Evolutionary conservation across 176 grass and related monocot species (phyloP).

Genomic region (Stipa capillata): DNA sequence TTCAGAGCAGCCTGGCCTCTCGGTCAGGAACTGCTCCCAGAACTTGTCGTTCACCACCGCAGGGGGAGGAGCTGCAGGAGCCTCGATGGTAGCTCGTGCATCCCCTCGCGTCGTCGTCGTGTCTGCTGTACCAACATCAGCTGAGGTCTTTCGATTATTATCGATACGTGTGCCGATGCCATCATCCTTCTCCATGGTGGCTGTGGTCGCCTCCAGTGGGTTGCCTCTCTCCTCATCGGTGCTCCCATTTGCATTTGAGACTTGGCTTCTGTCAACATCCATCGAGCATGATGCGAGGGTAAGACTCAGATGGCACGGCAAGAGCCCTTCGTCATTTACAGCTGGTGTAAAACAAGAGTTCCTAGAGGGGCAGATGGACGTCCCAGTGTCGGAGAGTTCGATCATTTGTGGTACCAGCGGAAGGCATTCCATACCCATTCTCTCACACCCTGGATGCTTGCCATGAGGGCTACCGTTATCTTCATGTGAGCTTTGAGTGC

Average conservation of each 20-base stretch:
- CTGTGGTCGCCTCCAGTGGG: background rate
- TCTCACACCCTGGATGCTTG: conserved; percentile 34
- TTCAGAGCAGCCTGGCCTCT: conserved; percentile 62
- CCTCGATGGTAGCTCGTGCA: conserved; percentile 14
- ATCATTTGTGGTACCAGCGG: conserved; percentile 28
- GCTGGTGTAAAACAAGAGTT: conserved; percentile 25
- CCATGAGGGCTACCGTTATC: conserved; percentile 39
- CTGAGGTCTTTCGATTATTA: conserved; percentile 10
- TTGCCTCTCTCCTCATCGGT: conserved; percentile 1
- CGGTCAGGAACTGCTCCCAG: conserved; percentile 95
- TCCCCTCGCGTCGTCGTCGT: background rate
- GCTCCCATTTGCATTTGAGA: conserved; percentile 24
- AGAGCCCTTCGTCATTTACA: conserved; percentile 30
- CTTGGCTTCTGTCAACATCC: conserved; percentile 24
- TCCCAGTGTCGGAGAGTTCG: conserved; percentile 50
- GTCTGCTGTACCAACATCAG: background rate
- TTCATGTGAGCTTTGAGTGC: conserved; percentile 59
- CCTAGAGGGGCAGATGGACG: conserved; percentile 51
- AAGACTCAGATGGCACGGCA: conserved; percentile 69
- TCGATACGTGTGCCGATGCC: background rate
- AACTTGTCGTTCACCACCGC: conserved; percentile 77
- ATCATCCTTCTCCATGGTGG: background rate
- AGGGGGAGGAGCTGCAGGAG: conserved; percentile 26
- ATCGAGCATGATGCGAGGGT: conserved; percentile 64
- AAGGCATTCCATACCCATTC: conserved; percentile 31